These are phyloP conservation scores for Cucumis sativus DNA, from an alignment of 306 rosid species.

Conservation along the genomic window DNA sequence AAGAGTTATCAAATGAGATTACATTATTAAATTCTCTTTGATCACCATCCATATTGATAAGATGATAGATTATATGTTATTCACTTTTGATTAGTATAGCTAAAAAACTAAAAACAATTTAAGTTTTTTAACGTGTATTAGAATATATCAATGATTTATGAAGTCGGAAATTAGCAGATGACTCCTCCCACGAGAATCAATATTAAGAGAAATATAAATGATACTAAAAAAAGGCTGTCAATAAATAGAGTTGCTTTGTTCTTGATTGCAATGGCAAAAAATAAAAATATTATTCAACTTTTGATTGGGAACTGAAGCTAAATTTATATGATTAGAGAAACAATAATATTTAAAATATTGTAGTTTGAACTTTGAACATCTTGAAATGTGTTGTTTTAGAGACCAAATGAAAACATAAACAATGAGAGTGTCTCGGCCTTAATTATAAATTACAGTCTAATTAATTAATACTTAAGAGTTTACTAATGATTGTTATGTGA, in stretches of 20 bases:
- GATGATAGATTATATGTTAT: too few species aligned
- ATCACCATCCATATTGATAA: too few species aligned
- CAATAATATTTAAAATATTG: neutral
- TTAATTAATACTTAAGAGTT: neutral
- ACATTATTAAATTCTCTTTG: too few species aligned
- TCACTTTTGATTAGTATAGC: too few species aligned
- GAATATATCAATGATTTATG: too few species aligned
- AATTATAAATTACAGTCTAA: neutral
- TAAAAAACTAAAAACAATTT: too few species aligned
- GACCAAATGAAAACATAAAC: neutral
- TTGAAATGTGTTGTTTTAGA: neutral
- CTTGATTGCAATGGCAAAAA: neutral
- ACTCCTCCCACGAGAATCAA: too few species aligned
- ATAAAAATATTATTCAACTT: neutral
- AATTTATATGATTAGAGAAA: neutral
- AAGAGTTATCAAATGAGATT: too few species aligned
- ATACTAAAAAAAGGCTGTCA: neutral
- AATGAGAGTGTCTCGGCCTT: neutral
- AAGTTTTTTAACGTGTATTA: too few species aligned
- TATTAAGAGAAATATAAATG: too few species aligned
- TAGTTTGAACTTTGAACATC: neutral
- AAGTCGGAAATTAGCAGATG: too few species aligned
- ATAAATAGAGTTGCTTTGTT: neutral
- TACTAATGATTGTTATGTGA: neutral
- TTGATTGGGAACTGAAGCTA: neutral